Conservation (phyloP, 305 asterid species). For the Solanum hybrid region DNA sequence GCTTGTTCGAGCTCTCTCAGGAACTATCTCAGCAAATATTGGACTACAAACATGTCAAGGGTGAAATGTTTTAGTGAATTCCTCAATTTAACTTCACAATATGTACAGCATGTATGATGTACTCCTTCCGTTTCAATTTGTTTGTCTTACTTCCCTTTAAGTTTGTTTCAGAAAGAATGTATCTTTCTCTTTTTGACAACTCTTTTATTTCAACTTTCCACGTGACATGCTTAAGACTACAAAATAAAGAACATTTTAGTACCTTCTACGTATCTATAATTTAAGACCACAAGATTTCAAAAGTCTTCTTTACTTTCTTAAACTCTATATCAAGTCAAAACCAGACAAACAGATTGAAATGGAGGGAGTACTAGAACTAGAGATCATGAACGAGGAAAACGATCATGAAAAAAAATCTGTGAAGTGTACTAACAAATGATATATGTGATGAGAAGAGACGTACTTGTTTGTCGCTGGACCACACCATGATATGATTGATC, state of each 20-base stretch:
- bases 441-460: neutral
- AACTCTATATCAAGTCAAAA: neutral
- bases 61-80: neutral
- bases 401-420: neutral
- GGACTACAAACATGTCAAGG: conserved; percentile 37
- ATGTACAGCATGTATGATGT: neutral
- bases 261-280: neutral
- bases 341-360: neutral
- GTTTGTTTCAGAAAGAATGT: neutral
- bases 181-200: too few species aligned
- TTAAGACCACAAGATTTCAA: neutral
- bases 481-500: conserved; percentile 58
- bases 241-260: neutral
- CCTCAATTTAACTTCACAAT: neutral
- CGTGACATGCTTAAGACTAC: too few species aligned
- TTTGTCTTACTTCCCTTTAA: neutral
- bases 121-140: neutral
- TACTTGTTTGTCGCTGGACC: conserved; percentile 82
- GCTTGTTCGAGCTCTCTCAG: conserved; percentile 62
- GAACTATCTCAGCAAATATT: conserved; percentile 80
- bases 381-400: neutral
- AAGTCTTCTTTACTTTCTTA: neutral
- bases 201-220: too few species aligned
- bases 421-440: neutral
- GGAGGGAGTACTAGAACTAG: neutral